phyloP scores from a whole-genome alignment of 148 eudicot genomes.

The Diospyros lotus region DNA sequence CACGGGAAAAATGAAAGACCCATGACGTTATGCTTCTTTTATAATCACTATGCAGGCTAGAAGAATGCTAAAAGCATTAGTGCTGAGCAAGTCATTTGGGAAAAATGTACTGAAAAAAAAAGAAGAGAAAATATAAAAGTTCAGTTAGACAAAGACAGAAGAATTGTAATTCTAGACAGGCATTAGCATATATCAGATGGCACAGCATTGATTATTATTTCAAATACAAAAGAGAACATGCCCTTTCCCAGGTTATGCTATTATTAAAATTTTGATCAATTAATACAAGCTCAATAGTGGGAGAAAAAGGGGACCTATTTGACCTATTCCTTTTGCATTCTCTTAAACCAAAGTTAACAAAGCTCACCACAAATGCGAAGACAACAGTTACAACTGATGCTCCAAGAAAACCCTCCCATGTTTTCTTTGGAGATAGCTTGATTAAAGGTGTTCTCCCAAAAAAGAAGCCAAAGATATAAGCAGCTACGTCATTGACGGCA shows the following conservation, averaged over 20 bases:
- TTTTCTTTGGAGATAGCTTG: conserved; percentile 88
- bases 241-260: too few relatives aligned
- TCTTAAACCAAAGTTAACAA: neutral
- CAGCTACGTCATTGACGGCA: conserved; percentile 86
- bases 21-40: too few relatives aligned
- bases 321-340: neutral
- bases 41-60: too few relatives aligned
- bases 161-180: neutral
- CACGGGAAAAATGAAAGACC: too few relatives aligned
- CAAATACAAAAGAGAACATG: too few relatives aligned
- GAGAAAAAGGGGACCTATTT: neutral
- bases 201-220: too few relatives aligned
- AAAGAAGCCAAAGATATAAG: conserved; percentile 86
- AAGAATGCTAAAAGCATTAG: too few relatives aligned
- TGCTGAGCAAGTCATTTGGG: too few relatives aligned
- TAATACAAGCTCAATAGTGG: neutral
- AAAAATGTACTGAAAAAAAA: neutral
- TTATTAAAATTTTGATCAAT: neutral
- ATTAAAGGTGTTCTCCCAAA: conserved; percentile 90
- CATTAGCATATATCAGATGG: too few relatives aligned
- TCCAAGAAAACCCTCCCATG: conserved; percentile 96
- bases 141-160: neutral
- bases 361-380: conserved; percentile 77
- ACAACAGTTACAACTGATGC: conserved; percentile 76
- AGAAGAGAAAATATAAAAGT: neutral